Evolutionary conservation across 257 asterid genomes (phyloP).

Genomic region (Solanum gracilifrons): DNA sequence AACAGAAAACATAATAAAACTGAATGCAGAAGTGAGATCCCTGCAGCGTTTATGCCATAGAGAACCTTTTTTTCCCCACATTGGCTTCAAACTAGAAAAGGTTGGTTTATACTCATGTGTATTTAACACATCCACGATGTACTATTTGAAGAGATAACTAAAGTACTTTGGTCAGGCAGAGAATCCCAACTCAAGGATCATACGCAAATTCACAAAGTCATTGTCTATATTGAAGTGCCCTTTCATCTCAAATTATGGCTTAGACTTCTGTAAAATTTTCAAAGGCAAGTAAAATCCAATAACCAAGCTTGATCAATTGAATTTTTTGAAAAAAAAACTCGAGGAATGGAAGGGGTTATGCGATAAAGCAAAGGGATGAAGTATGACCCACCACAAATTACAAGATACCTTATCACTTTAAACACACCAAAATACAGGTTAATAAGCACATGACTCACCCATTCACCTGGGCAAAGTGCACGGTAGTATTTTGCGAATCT

Average conservation of each 20-base stretch:
- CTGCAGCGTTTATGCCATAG: background rate
- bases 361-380: background rate
- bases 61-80: background rate
- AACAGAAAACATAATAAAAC: background rate
- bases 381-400: background rate
- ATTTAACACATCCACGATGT: background rate
- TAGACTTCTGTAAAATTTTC: background rate
- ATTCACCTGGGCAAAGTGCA: constrained; percentile 89
- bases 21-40: background rate
- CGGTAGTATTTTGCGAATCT: constrained; percentile 64
- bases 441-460: constrained; percentile 40
- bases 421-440: background rate
- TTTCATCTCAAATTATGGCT: background rate
- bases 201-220: background rate
- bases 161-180: background rate
- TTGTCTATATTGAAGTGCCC: background rate
- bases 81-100: background rate
- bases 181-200: background rate
- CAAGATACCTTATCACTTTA: background rate
- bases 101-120: background rate
- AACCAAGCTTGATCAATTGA: too few species aligned
- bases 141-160: background rate
- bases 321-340: too few species aligned
- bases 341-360: background rate
- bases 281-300: background rate